A percentile compares a stretch with the other conserved stretches of the same genome.
These are phyloP conservation scores for Eleusine coracana DNA, from an alignment of 176 grass and related monocot species.

Conservation along the genomic window DNA sequence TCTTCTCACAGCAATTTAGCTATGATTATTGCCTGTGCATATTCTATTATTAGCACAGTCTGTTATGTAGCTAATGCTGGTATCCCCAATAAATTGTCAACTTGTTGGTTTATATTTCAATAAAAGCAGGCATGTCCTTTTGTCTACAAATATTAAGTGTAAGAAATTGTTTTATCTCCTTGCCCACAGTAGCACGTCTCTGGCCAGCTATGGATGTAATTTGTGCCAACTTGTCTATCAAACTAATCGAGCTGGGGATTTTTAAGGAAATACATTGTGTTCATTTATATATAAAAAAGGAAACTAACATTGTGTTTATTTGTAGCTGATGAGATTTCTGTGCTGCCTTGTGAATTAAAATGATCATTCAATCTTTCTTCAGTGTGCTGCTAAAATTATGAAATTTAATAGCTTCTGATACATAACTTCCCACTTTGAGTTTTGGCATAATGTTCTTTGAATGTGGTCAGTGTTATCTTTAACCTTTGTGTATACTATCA, in stretches of 20 bases:
- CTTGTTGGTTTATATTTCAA: background rate
- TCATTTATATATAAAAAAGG: no score
- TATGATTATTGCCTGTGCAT: background rate
- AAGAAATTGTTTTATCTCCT: background rate
- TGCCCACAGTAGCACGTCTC: background rate
- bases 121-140: background rate
- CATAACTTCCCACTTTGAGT: constrained; percentile 21
- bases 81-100: background rate
- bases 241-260: background rate
- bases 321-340: background rate
- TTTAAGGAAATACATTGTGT: background rate
- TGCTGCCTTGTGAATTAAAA: background rate
- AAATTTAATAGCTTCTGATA: constrained; percentile 17
- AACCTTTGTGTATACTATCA: background rate
- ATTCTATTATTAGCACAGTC: background rate
- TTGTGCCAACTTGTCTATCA: constrained; percentile 6
- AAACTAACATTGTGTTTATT: no score
- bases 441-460: background rate
- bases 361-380: constrained; percentile 5
- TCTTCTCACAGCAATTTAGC: background rate
- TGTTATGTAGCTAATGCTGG: background rate
- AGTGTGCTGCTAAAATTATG: background rate
- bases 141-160: background rate
- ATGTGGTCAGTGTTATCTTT: constrained; percentile 25
- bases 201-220: background rate